Conservation (phyloP, 768 basidiomycete species). For the Chalciporus sphaerocephalus region DNA sequence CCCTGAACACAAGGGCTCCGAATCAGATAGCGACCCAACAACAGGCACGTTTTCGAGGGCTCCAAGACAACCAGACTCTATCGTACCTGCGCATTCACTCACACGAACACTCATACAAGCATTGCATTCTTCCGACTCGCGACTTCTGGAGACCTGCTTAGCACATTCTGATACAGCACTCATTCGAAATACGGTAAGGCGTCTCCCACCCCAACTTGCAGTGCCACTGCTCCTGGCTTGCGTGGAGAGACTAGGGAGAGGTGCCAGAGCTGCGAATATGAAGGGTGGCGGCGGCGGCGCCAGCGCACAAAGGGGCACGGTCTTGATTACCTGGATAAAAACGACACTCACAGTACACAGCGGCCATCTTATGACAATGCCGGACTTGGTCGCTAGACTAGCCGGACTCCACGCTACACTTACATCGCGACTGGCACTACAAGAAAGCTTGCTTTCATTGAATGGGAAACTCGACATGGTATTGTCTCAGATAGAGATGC, state of each 20-base stretch:
- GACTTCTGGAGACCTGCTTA: conserved; percentile 82
- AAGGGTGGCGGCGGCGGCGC: conserved; percentile 77
- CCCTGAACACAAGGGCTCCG: conserved; percentile 35
- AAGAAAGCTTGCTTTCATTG: conserved; percentile 79
- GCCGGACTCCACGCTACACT: conserved; percentile 81
- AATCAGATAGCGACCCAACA: conserved; percentile 47
- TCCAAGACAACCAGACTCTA: conserved; percentile 25
- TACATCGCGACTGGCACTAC: conserved; percentile 71
- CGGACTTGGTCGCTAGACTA: conserved; percentile 83
- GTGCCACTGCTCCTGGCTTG: conserved; percentile 84
- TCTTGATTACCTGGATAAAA: conserved; percentile 72
- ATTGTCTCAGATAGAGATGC: conserved; percentile 87
- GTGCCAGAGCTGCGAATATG: conserved; percentile 63
- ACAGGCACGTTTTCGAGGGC: conserved; percentile 26
- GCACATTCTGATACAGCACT: conserved; percentile 76
- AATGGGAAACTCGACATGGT: conserved; percentile 92
- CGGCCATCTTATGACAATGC: conserved; percentile 92
- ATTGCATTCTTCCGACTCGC: conserved; percentile 88
- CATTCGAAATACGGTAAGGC: conserved; percentile 81
- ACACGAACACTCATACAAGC: conserved; percentile 95
- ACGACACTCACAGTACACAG: conserved; percentile 82
- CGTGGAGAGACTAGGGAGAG: conserved; percentile 81
- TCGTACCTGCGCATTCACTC: conserved; percentile 77
- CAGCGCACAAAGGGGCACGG: conserved; percentile 70
- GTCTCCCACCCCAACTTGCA: conserved; percentile 82